phyloP scores from a whole-genome alignment of 768 basidiomycete species.

The Tylopilus felleus region DNA sequence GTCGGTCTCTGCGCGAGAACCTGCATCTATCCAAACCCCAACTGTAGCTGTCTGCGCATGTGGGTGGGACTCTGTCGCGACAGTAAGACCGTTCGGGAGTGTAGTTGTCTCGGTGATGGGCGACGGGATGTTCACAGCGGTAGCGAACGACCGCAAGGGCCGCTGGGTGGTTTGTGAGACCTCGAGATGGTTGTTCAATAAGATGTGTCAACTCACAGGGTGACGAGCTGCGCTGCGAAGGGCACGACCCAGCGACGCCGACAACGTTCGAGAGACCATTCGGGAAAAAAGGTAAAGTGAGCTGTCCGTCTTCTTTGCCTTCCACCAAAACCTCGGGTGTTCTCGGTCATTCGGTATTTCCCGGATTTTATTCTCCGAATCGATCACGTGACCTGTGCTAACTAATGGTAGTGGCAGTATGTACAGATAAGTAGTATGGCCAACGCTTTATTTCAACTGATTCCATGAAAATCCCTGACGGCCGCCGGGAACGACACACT shows the following conservation, averaged over 20 bases:
- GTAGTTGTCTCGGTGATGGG: slow-evolving; percentile 91
- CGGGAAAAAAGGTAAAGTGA: slow-evolving; percentile 24
- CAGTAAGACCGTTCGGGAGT: slow-evolving; percentile 90
- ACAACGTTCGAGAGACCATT: slow-evolving; percentile 48
- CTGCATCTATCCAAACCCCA: slow-evolving; percentile 98
- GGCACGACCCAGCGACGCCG: slow-evolving; percentile 41
- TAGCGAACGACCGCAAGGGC: slow-evolving; percentile 69
- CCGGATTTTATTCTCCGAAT: slow-evolving; percentile 27
- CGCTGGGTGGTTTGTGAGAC: slow-evolving; percentile 34
- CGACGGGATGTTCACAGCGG: slow-evolving; percentile 56
- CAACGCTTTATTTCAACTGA: too few species aligned
- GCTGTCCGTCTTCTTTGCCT: neutral
- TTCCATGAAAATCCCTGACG: slow-evolving; percentile 19
- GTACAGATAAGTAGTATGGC: too few species aligned
- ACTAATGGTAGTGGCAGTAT: too few species aligned
- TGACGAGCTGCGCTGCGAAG: slow-evolving; percentile 38
- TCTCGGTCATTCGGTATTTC: slow-evolving; percentile 29
- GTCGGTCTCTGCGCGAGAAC: slow-evolving; percentile 94
- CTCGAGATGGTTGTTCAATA: neutral
- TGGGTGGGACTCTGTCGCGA: slow-evolving; percentile 88
- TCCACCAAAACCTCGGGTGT: slow-evolving; percentile 27
- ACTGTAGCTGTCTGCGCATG: slow-evolving; percentile 97
- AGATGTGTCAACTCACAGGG: slow-evolving; percentile 28
- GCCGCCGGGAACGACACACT: slow-evolving; percentile 39
- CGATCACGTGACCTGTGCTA: slow-evolving; percentile 13